A percentile compares a stretch with the other conserved stretches of the same genome.
Conservation (phyloP, 2,329 filamentous ascomycete genomes). For the Colletotrichum tropicale region DNA sequence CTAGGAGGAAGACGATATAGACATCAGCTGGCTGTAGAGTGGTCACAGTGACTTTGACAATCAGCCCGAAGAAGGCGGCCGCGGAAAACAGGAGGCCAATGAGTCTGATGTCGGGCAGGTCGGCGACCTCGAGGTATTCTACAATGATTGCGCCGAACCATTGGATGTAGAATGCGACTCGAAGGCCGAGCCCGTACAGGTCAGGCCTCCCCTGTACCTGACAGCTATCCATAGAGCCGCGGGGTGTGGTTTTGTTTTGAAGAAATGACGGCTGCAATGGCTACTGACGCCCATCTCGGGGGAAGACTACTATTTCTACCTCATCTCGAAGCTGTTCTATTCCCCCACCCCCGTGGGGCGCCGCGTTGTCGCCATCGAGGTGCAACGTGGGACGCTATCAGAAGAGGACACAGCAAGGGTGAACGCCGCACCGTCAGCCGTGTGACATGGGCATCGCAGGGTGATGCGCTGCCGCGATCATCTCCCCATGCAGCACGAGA, state of each 20-base stretch:
- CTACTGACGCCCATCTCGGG: background rate
- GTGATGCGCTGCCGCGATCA: background rate
- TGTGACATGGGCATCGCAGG: background rate
- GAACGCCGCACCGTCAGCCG: background rate
- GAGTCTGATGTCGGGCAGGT: constrained; percentile 32
- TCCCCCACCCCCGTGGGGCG: background rate
- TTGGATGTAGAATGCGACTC: constrained; percentile 37
- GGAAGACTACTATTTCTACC: background rate
- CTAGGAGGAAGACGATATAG: constrained; percentile 34
- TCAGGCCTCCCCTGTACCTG: constrained; percentile 28
- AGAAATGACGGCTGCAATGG: background rate
- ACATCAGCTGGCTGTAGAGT: constrained; percentile 32
- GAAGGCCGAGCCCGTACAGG: constrained; percentile 39
- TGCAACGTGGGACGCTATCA: constrained; percentile 13
- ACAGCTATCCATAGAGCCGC: constrained; percentile 27
- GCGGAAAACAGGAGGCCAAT: constrained; percentile 35
- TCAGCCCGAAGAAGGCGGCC: constrained; percentile 26
- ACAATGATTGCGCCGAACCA: constrained; percentile 38
- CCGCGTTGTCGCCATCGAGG: background rate
- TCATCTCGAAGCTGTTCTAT: background rate
- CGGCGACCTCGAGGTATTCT: constrained; percentile 31
- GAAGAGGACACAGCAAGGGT: background rate
- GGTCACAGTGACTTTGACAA: constrained; percentile 27
- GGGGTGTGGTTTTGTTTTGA: background rate
- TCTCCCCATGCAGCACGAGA: background rate